Base-by-base conservation (phyloP, 371 early-diverging fungal genomes). In the Actinomortierella wolfii region DNA sequence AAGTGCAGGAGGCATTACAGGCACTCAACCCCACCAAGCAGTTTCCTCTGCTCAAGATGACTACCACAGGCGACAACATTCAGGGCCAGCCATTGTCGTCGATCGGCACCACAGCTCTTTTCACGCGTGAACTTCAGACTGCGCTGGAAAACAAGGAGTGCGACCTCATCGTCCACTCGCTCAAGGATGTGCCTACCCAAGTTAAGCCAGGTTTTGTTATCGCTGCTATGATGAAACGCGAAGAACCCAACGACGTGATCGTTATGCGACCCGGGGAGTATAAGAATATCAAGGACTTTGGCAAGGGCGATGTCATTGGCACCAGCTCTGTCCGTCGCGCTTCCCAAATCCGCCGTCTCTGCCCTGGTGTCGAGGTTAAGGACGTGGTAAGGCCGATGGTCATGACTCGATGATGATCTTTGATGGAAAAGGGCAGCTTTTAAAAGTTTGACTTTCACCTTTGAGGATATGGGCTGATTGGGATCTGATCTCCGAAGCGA, bases 111-210 rank as follows among this genome's bases (percentile, higher is more conserved):
- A 97, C 96, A 67, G 83, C 91, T 0, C 77, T 98, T 47, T 98
- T 98, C 67, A 98, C 97, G 45, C 95, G 96, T 60, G 98, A 97
- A 60, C 84, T 97, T 6, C 96, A 97, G 64, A 69, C 86, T 1
- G 91, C 95, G 6, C 79, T 98, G 39, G 80, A 81, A 20, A 79
- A 85, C n/a, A 70, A 83, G 17, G 64, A 67, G 18, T 92, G 96
- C 13, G 94, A 97, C 76, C 66, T 97, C 40, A 91, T 97, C 25
- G 96, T 96, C 1, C 98, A 98, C 67, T 91, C 94, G 26, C 82
- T 97, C 41, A 98, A 98, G 78, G 98, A 98, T 76, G 76, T 98
- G 51, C 95, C 94, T 3, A 97, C 98, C n/a, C 83, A 79, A 18
- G 71, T 96, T 50, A 95, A 95, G 5, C 78, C 80, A 0, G 93